Evolutionary conservation across 208 protist genomes (phyloP).

Genomic region (Wallacemonas rigidus): DNA sequence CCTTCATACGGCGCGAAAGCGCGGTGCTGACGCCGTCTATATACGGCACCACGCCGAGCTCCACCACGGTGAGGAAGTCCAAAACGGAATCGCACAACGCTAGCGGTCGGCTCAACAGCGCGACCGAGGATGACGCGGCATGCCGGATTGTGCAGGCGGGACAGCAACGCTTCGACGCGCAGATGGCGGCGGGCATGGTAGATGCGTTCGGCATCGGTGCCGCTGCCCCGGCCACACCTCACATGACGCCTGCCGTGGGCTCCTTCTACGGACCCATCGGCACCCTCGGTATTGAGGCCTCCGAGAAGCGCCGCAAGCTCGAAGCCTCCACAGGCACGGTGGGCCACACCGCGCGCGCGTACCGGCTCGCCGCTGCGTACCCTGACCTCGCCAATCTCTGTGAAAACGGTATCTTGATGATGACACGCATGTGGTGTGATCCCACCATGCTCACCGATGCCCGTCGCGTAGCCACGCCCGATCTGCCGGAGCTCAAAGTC

Average conservation of each 20-base stretch:
- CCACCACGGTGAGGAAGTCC: background rate
- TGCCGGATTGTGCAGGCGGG: background rate
- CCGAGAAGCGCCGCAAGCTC: conserved; percentile 23
- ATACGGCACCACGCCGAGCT: background rate
- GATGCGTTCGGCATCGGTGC: conserved; percentile 3
- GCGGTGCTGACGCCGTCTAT: background rate
- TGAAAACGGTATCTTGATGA: conserved; percentile 18
- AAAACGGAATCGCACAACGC: background rate
- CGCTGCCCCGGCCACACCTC: background rate
- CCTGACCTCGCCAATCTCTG: conserved; percentile 14
- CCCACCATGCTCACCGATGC: conserved; percentile 25
- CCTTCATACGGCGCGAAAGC: background rate
- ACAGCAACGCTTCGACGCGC: background rate
- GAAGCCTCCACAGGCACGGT: conserved; percentile 26
- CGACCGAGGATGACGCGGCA: background rate
- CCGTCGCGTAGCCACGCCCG: conserved; percentile 27
- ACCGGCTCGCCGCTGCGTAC: conserved; percentile 23
- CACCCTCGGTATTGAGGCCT: conserved; percentile 33
- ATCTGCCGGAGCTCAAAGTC: conserved; percentile 13
- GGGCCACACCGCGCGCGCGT: conserved; percentile 32
- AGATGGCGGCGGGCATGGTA: background rate
- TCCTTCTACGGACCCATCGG: conserved; percentile 52
- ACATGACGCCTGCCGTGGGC: background rate
- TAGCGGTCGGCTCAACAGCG: background rate
- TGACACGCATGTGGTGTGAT: conserved; percentile 47